These are phyloP conservation scores for Kluyveromyces lactis DNA, from an alignment of 805 yeast genomes.

Conservation along the genomic window DNA sequence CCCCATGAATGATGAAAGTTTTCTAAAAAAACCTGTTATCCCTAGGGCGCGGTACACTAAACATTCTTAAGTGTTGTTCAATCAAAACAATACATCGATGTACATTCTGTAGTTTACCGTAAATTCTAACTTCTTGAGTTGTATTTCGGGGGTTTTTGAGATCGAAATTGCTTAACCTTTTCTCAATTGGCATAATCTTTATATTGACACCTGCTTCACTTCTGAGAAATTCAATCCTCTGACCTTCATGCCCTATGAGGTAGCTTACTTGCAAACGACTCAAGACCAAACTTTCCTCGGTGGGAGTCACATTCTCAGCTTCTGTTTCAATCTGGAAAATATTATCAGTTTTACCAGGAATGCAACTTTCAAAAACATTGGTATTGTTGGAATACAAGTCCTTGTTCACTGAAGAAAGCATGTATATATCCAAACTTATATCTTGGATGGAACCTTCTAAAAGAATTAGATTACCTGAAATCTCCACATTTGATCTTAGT, in stretches of 20 bases:
- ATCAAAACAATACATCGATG: slow-evolving; percentile 11
- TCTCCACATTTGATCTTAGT: no score
- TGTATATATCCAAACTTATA: no score
- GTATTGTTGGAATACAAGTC: no score
- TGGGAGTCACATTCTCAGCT: no score
- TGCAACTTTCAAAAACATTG: no score
- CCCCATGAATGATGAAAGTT: no score
- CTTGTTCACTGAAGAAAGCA: no score
- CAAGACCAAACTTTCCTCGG: slow-evolving; percentile 5
- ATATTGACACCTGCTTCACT: slow-evolving; percentile 30
- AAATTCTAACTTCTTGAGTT: slow-evolving; percentile 25
- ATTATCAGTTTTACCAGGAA: no score
- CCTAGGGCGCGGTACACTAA: no score
- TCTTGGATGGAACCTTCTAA: background rate
- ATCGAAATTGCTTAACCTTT: slow-evolving; percentile 8
- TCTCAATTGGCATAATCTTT: slow-evolving; percentile 31
- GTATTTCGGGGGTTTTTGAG: slow-evolving; percentile 10
- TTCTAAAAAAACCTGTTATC: no score
- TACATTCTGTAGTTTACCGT: slow-evolving; percentile 23
- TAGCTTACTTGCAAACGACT: slow-evolving; percentile 32
- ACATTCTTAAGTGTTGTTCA: slow-evolving; percentile 16
- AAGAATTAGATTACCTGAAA: no score
- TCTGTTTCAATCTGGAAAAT: no score
- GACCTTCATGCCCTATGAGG: slow-evolving; percentile 38
- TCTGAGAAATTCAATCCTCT: slow-evolving; percentile 31